These are phyloP conservation scores for Mucor saturninus DNA, from an alignment of 371 early-diverging fungal species.

Conservation along the genomic window DNA sequence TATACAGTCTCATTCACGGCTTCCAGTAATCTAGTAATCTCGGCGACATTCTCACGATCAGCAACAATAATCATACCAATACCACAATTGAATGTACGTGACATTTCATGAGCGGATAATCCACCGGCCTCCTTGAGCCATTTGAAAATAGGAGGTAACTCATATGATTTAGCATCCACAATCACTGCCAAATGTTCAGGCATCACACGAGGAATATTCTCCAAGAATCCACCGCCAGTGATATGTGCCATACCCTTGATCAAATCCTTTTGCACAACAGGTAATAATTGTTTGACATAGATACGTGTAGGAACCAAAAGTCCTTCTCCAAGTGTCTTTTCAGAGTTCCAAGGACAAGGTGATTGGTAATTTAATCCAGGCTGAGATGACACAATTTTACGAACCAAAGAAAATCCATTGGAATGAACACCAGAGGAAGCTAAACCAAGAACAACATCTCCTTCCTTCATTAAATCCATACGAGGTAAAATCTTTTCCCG, in stretches of 20 bases:
- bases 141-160: conserved; percentile 89
- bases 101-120: conserved; percentile 86
- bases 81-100: conserved; percentile 98
- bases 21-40: conserved; percentile 64
- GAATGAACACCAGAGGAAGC: conserved; percentile 95
- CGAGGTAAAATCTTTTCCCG: conserved; percentile 87
- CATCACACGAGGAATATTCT: conserved; percentile 96
- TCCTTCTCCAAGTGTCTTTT: conserved; percentile 76
- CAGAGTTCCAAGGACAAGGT: conserved; percentile 85
- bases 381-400: conserved; percentile 80
- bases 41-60: conserved; percentile 61
- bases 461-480: conserved; percentile 72
- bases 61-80: conserved; percentile 96
- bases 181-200: conserved; percentile 78
- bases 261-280: conserved; percentile 73
- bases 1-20: conserved; percentile 68
- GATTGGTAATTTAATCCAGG: conserved; percentile 76
- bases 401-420: conserved; percentile 96
- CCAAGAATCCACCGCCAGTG: conserved; percentile 97
- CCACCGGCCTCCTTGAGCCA: conserved; percentile 92
- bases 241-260: conserved; percentile 97
- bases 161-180: conserved; percentile 83
- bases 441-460: conserved; percentile 90
- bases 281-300: conserved; percentile 91
- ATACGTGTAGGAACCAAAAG: conserved; percentile 93